Evolutionary conservation across 441 rosid genomes (phyloP).

Genomic region (Gossypium schwendimanii): DNA sequence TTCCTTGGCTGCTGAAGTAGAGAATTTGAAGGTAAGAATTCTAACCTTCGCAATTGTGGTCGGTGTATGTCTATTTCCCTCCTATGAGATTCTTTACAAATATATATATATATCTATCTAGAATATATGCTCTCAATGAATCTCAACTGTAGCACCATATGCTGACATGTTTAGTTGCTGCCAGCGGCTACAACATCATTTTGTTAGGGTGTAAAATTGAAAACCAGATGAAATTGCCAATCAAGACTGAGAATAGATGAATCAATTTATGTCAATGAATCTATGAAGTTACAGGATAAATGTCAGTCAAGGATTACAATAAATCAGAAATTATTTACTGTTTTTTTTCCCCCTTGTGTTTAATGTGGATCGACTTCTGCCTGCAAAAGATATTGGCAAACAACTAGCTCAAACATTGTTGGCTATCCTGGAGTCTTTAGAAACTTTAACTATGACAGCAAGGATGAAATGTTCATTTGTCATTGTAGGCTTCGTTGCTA

Average conservation of each 20-base stretch:
- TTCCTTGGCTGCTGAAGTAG: constrained; percentile 49
- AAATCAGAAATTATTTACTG: neutral
- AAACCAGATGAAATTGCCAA: neutral
- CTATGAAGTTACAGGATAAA: neutral
- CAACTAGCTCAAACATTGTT: neutral
- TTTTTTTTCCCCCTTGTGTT: neutral
- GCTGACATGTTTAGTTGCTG: neutral
- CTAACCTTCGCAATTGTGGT: neutral
- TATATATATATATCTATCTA: neutral
- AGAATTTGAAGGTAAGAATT: constrained; percentile 49
- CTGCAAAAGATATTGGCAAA: neutral
- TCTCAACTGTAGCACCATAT: neutral
- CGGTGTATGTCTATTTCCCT: neutral
- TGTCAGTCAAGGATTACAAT: neutral
- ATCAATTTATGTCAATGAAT: neutral
- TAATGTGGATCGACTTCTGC: neutral
- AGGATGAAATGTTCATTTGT: neutral
- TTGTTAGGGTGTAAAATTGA: constrained; percentile 3
- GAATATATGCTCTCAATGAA: neutral
- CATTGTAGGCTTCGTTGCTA: constrained; percentile 56
- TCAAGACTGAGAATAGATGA: neutral
- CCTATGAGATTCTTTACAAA: neutral
- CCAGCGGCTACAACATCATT: neutral
- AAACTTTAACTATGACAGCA: constrained; percentile 10
- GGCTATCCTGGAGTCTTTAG: neutral